Evolutionary conservation across 805 yeast species (phyloP).

Genomic region (Candida incommunis): DNA sequence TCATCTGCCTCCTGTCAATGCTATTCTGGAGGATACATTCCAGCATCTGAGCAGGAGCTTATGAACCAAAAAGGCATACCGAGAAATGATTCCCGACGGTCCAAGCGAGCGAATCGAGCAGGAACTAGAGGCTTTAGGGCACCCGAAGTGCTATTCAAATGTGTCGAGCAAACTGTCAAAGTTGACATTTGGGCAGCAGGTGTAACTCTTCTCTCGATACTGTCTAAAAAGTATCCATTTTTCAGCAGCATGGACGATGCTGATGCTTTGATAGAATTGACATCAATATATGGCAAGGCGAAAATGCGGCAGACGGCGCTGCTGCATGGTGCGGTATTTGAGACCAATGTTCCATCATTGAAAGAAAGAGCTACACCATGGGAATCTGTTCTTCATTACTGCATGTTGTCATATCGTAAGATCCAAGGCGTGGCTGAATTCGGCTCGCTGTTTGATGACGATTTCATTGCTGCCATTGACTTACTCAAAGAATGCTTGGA

Average conservation of each 20-base stretch:
- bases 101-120: conserved; percentile 90
- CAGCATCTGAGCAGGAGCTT: neutral
- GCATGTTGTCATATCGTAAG: neutral
- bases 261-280: conserved; percentile 78
- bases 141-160: conserved; percentile 80
- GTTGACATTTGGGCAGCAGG: conserved; percentile 93
- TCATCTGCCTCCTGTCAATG: neutral
- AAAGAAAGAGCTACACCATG: conserved; percentile 28
- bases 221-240: conserved; percentile 76
- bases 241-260: conserved; percentile 89
- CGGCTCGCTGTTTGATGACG: neutral
- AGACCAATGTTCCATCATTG: conserved; percentile 42
- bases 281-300: conserved; percentile 63
- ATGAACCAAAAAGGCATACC: conserved; percentile 20
- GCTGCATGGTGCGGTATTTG: conserved; percentile 80
- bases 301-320: conserved; percentile 65
- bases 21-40: neutral
- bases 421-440: neutral
- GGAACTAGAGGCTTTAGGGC: conserved; percentile 94
- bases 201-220: conserved; percentile 63
- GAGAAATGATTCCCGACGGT: conserved; percentile 76
- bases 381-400: conserved; percentile 26
- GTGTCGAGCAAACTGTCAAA: conserved; percentile 68
- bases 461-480: conserved; percentile 15
- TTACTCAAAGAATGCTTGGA: conserved; percentile 40